phyloP scores from a whole-genome alignment of 164 flowering plant genomes.

The Vitis rotundifolia region DNA sequence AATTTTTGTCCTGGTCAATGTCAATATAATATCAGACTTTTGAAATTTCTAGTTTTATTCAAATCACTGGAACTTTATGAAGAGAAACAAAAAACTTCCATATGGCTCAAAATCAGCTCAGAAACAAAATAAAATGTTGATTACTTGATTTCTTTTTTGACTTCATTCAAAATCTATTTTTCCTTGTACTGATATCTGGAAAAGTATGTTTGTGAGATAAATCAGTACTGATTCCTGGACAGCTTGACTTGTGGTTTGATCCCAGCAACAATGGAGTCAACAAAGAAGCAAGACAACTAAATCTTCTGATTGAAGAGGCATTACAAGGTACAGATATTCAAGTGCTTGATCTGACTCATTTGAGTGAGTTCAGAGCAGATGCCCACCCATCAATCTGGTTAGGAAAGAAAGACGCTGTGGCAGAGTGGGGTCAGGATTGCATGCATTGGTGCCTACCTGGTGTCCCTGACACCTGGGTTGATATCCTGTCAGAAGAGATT shows the following conservation, averaged over 20 bases:
- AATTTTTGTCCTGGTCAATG: neutral
- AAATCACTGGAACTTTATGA: neutral
- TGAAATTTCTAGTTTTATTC: neutral
- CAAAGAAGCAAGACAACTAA: slow-evolving; percentile 80
- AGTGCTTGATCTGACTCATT: slow-evolving; percentile 69
- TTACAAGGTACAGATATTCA: slow-evolving; percentile 56
- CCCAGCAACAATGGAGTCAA: slow-evolving; percentile 84
- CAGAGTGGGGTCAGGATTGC: slow-evolving; percentile 97
- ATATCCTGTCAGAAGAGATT: slow-evolving; percentile 63
- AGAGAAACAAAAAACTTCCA: neutral
- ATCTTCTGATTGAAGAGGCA: slow-evolving; percentile 51
- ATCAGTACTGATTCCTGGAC: slow-evolving; percentile 32
- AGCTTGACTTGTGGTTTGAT: slow-evolving; percentile 95
- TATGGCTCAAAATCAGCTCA: neutral
- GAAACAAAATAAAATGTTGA: neutral
- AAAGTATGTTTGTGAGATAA: neutral
- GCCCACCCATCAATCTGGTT: slow-evolving; percentile 97
- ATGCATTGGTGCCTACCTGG: slow-evolving; percentile 99
- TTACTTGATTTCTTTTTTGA: neutral
- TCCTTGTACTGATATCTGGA: neutral
- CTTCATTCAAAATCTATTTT: neutral
- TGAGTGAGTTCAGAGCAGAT: slow-evolving; percentile 96
- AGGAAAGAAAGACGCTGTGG: slow-evolving; percentile 89
- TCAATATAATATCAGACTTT: neutral
- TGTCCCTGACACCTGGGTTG: slow-evolving; percentile 95